phyloP scores from a whole-genome alignment of 306 rosid genomes.

The Aeschynomene evenia region DNA sequence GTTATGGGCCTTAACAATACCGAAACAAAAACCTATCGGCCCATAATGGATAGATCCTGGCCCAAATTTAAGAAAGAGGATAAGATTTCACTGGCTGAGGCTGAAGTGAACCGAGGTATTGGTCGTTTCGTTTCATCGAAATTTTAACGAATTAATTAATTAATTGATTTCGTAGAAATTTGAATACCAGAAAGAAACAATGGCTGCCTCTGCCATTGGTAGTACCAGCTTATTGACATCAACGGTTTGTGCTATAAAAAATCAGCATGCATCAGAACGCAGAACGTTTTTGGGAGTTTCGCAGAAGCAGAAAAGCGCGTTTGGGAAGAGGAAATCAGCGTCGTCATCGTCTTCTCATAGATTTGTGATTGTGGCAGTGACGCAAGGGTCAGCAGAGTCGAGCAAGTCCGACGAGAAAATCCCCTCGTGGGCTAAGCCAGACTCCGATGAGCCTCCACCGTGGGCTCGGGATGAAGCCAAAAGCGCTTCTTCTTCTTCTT shows the following conservation, averaged over 20 bases:
- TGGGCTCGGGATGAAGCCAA: constrained; percentile 72
- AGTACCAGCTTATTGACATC: neutral
- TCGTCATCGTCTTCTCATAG: neutral
- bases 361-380: constrained; percentile 48
- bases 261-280: constrained; percentile 8
- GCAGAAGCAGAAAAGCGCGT: neutral
- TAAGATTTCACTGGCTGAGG: constrained; percentile 18
- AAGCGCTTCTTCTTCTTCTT: constrained; percentile 29
- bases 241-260: neutral
- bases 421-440: constrained; percentile 89
- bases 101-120: neutral
- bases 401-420: constrained; percentile 73
- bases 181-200: neutral
- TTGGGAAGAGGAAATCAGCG: neutral
- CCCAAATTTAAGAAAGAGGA: neutral
- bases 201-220: constrained; percentile 10
- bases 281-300: neutral
- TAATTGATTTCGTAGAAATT: no score
- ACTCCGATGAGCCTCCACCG: constrained; percentile 90
- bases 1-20: neutral
- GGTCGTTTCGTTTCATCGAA: no score
- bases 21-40: neutral
- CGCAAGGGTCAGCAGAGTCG: constrained; percentile 78
- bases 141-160: no score
- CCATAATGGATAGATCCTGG: no score